These are phyloP conservation scores for Backusella luteola DNA, from an alignment of 192 early-diverging fungal species.

Conservation along the genomic window DNA sequence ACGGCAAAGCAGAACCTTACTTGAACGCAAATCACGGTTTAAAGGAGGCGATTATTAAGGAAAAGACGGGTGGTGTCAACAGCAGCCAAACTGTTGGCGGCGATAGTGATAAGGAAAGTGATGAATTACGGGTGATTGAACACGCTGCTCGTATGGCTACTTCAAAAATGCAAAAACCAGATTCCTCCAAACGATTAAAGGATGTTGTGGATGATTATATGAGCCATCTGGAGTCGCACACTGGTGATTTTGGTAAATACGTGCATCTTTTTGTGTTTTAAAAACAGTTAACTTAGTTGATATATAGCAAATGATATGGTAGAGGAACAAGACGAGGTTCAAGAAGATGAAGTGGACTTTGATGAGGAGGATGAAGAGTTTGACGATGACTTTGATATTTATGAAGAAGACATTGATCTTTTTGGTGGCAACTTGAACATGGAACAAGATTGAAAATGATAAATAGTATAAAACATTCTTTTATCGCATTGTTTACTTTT, in stretches of 20 bases:
- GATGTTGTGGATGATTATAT: conserved; percentile 11
- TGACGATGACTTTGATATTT: conserved; percentile 1
- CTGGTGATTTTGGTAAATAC: neutral
- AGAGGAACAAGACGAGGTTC: neutral
- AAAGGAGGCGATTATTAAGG: neutral
- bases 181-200: neutral
- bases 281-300: neutral
- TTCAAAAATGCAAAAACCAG: neutral
- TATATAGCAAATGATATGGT: conserved; percentile 1
- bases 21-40: neutral
- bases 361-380: neutral
- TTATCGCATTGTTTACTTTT: neutral
- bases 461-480: neutral
- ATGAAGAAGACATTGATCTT: neutral
- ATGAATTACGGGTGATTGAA: neutral
- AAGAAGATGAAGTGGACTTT: neutral
- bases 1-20: neutral
- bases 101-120: neutral
- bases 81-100: neutral
- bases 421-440: neutral
- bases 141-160: neutral
- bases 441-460: neutral
- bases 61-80: neutral
- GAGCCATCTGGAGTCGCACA: neutral
- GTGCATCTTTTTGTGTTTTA: neutral